Conservation (phyloP, 441 rosid genomes). For the Mallotus japonicus region DNA sequence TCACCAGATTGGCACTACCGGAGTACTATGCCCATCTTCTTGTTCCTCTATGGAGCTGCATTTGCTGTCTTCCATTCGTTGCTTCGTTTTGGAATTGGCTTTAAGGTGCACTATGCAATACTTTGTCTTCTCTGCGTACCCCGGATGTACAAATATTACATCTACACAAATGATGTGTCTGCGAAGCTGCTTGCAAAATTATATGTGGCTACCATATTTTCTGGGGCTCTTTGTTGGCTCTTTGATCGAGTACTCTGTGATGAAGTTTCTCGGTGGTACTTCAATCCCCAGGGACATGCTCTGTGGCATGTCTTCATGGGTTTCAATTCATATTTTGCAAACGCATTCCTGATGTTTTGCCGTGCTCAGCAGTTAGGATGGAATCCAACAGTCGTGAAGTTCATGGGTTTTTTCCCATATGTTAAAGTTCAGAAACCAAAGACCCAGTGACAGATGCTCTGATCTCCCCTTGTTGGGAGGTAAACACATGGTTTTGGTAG, state of each 20-base stretch:
- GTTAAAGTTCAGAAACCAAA: slow-evolving; percentile 80
- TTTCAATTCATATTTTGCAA: slow-evolving; percentile 75
- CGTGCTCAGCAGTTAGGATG: slow-evolving; percentile 82
- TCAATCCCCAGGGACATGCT: slow-evolving; percentile 95
- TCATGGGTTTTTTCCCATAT: slow-evolving; percentile 65
- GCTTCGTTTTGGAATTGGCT: slow-evolving; percentile 67
- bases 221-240: slow-evolving; percentile 71
- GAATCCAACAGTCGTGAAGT: slow-evolving; percentile 63
- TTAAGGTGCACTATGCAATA: slow-evolving; percentile 74
- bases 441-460: slow-evolving; percentile 38
- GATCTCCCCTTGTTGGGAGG: background rate
- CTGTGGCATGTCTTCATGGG: slow-evolving; percentile 82
- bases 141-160: slow-evolving; percentile 92
- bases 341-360: slow-evolving; percentile 90
- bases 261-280: slow-evolving; percentile 49
- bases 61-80: slow-evolving; percentile 67
- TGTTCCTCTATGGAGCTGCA: slow-evolving; percentile 75
- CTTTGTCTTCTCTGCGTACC: slow-evolving; percentile 90
- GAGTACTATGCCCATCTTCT: slow-evolving; percentile 88
- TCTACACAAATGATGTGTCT: slow-evolving; percentile 55
- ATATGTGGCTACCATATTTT: slow-evolving; percentile 55
- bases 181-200: slow-evolving; percentile 73
- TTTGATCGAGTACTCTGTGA: slow-evolving; percentile 62
- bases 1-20: slow-evolving; percentile 98
- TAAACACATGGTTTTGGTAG: slow-evolving; percentile 29